These are phyloP conservation scores for Serendipita vermifera DNA, from an alignment of 768 basidiomycete species.

Conservation along the genomic window DNA sequence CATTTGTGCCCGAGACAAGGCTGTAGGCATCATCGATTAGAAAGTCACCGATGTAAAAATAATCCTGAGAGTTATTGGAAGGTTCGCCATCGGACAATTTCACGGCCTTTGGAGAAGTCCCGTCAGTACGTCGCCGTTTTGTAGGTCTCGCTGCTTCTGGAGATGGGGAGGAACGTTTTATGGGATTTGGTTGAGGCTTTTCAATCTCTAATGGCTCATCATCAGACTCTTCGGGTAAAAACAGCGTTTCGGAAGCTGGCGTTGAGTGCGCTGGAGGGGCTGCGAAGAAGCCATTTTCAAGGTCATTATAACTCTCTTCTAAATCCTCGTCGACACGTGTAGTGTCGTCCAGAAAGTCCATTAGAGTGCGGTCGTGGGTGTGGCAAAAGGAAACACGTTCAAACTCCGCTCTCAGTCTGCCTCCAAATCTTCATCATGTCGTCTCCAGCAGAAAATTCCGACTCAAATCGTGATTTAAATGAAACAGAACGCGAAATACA, in stretches of 20 bases:
- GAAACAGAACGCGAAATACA: conserved; percentile 28
- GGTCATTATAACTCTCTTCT: background rate
- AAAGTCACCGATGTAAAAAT: background rate
- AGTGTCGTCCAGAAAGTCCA: conserved; percentile 16
- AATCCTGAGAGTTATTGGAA: too few relatives aligned
- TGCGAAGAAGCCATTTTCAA: background rate
- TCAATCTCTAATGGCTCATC: background rate
- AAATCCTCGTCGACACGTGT: background rate
- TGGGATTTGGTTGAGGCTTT: background rate
- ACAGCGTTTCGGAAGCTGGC: background rate
- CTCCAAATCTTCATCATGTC: background rate
- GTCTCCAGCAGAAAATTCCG: background rate
- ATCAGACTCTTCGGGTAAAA: background rate
- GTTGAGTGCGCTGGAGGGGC: background rate
- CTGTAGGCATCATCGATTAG: background rate
- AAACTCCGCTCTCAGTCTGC: background rate
- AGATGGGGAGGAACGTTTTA: background rate
- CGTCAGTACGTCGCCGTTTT: background rate
- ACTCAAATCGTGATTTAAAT: background rate
- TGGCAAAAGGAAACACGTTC: background rate
- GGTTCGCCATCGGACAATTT: too few relatives aligned
- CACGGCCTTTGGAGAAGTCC: too few relatives aligned
- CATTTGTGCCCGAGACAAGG: background rate
- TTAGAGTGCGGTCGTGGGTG: conserved; percentile 8
- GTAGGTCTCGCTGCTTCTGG: background rate